These are phyloP conservation scores for Fraxinus velutina DNA, from an alignment of 305 asterid species.

Conservation along the genomic window DNA sequence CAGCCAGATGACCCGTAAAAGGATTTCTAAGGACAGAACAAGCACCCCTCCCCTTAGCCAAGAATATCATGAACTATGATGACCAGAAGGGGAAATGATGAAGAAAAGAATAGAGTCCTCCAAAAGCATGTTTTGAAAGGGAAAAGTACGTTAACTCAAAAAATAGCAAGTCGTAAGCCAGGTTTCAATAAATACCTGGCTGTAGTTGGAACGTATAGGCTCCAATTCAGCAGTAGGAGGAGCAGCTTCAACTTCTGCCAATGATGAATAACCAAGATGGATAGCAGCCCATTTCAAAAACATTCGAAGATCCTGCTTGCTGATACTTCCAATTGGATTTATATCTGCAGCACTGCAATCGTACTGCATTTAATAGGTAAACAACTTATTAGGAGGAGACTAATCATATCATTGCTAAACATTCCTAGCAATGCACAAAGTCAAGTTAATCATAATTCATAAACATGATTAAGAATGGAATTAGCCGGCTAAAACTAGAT, in stretches of 20 bases:
- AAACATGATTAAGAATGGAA: neutral
- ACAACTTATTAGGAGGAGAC: neutral
- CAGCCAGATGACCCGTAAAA: neutral
- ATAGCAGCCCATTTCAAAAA: slow-evolving; percentile 90
- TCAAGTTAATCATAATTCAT: neutral
- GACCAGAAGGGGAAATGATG: slow-evolving; percentile 6
- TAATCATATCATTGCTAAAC: neutral
- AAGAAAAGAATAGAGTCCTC: neutral
- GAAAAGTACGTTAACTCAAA: neutral
- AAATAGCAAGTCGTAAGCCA: neutral
- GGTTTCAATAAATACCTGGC: slow-evolving; percentile 54
- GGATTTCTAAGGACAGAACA: neutral
- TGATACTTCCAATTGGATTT: slow-evolving; percentile 94
- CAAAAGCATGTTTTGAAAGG: neutral
- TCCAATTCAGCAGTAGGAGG: slow-evolving; percentile 98
- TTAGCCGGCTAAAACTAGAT: slow-evolving; percentile 12
- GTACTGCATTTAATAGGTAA: slow-evolving; percentile 44
- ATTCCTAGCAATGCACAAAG: slow-evolving; percentile 1
- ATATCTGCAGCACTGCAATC: slow-evolving; percentile 98
- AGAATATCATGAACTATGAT: neutral
- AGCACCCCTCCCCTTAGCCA: neutral
- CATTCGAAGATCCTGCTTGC: slow-evolving; percentile 81
- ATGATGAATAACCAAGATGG: slow-evolving; percentile 77
- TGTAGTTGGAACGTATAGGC: slow-evolving; percentile 82
- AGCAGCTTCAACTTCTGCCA: slow-evolving; percentile 93